Evolutionary conservation across 768 basidiomycete genomes (phyloP).

Genomic region (Chalciporus pseudorubinellus): DNA sequence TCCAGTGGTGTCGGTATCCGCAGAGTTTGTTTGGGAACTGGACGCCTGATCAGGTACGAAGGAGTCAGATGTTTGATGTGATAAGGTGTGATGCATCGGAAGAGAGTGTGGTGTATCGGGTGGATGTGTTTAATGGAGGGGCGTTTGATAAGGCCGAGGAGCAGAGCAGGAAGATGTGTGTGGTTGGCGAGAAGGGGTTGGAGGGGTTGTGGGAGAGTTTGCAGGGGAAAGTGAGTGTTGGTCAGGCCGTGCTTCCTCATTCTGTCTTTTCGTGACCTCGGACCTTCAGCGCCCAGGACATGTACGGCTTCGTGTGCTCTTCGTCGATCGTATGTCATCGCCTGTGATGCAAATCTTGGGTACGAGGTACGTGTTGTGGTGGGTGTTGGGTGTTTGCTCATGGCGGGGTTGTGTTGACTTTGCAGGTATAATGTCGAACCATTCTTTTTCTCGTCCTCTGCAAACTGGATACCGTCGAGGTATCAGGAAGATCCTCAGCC

Average conservation of each 20-base stretch:
- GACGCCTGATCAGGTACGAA: conserved; percentile 38
- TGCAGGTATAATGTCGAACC: conserved; percentile 36
- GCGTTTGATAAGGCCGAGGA: neutral
- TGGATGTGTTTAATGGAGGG: neutral
- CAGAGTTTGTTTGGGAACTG: conserved; percentile 49
- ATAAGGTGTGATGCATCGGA: neutral
- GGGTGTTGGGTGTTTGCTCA: too few relatives aligned
- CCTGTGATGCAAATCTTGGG: conserved; percentile 36
- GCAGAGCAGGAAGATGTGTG: neutral
- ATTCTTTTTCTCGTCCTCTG: conserved; percentile 37
- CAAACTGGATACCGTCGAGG: conserved; percentile 60
- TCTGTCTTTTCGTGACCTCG: too few relatives aligned
- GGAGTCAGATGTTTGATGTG: conserved; percentile 23
- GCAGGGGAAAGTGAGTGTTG: conserved; percentile 32
- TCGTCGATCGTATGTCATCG: conserved; percentile 29
- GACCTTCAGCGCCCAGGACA: conserved; percentile 11
- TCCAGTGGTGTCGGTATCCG: conserved; percentile 38
- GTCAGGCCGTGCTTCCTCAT: too few relatives aligned
- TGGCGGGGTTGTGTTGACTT: too few relatives aligned
- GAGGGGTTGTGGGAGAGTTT: conserved; percentile 31
- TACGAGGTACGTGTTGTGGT: conserved; percentile 23
- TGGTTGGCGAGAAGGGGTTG: conserved; percentile 9
- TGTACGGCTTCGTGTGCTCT: conserved; percentile 27
- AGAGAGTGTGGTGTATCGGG: neutral
- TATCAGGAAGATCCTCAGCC: conserved; percentile 48